Conservation (phyloP, 257 asterid species). For the Linderniella brevidens region DNA sequence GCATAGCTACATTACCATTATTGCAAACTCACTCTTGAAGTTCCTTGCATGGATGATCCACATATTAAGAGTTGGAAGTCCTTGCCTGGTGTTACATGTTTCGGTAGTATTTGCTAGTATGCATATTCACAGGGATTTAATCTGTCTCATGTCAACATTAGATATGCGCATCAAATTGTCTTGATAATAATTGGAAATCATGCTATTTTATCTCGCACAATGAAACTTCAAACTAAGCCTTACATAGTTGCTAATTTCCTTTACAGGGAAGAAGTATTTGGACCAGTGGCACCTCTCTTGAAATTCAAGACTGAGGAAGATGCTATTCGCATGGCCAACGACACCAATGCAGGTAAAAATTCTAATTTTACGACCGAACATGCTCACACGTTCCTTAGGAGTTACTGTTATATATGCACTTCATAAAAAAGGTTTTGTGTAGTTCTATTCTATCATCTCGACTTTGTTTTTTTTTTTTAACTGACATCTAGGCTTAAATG, state of each 20-base stretch:
- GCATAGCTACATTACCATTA: too few species aligned
- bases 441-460: background rate
- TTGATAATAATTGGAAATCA: background rate
- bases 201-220: background rate
- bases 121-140: too few species aligned
- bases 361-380: slow-evolving; percentile 4
- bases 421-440: background rate
- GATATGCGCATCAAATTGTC: background rate
- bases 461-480: too few species aligned
- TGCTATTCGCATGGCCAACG: slow-evolving; percentile 75
- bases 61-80: too few species aligned
- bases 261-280: slow-evolving; percentile 82
- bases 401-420: background rate
- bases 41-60: too few species aligned
- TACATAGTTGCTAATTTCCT: slow-evolving; percentile 7
- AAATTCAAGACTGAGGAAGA: slow-evolving; percentile 91
- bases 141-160: too few species aligned
- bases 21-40: too few species aligned
- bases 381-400: background rate
- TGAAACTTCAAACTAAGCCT: slow-evolving; percentile 1
- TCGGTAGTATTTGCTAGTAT: too few species aligned
- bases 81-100: too few species aligned
- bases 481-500: too few species aligned
- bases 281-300: slow-evolving; percentile 93
- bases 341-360: slow-evolving; percentile 69